Evolutionary conservation across 2,329 filamentous ascomycete species (phyloP).

Genomic region (Arachnomyces sp.): DNA sequence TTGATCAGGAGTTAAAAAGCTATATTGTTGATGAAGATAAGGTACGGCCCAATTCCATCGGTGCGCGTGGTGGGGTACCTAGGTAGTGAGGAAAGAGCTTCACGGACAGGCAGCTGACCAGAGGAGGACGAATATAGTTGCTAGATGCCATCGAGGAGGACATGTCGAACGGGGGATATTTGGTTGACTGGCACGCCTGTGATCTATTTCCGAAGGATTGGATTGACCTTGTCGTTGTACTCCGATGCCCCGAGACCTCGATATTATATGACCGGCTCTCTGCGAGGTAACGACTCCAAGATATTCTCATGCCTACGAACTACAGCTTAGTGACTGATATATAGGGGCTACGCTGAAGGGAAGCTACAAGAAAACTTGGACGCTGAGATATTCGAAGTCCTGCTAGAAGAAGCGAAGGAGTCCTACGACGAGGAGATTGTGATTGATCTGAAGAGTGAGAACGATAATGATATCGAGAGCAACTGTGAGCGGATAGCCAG

Average conservation of each 20-base stretch:
- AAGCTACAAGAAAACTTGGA: constrained; percentile 97
- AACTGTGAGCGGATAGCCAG: constrained; percentile 77
- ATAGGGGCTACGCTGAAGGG: constrained; percentile 68
- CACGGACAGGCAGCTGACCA: not conserved
- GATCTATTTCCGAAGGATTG: constrained; percentile 88
- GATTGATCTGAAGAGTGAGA: constrained; percentile 78
- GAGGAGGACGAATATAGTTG: constrained; percentile 40
- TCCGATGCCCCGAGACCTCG: constrained; percentile 68
- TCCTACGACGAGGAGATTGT: constrained; percentile 81
- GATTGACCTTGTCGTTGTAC: constrained; percentile 90
- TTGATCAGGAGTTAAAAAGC: constrained; percentile 74
- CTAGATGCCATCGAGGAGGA: constrained; percentile 85
- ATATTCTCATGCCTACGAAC: not conserved
- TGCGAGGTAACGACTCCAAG: constrained; percentile 47
- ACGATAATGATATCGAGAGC: constrained; percentile 73
- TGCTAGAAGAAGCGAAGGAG: constrained; percentile 82
- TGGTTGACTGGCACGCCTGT: constrained; percentile 98
- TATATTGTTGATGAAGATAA: constrained; percentile 98
- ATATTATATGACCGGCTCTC: constrained; percentile 77
- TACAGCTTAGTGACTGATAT: not conserved
- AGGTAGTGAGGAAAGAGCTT: too few relatives aligned
- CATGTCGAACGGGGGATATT: constrained; percentile 67
- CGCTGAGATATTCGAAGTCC: constrained; percentile 93
- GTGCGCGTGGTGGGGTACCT: too few relatives aligned
- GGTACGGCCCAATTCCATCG: constrained; percentile 41